Base-by-base conservation (phyloP, 179 eudicot genomes). In the Spinacia oleracea region DNA sequence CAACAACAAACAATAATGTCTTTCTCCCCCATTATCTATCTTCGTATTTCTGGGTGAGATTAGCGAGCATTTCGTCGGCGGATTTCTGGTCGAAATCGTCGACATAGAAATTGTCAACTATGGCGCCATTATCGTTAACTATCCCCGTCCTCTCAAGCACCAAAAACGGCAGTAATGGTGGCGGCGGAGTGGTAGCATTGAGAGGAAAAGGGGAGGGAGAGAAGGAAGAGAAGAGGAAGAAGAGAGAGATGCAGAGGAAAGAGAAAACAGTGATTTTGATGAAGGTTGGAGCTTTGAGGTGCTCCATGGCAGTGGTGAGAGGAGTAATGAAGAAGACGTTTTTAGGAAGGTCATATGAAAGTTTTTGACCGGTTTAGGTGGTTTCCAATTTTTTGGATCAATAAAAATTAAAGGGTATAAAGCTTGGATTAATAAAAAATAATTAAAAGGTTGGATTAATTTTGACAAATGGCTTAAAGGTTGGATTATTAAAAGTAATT, bases 91-190 rank as follows among this genome's bases (percentile, higher is more conserved):
- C 94, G 64, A 78, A 81, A 42, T 89, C 90, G n/a, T 97, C 96
- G 20, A 94, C 83, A 81, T 90, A 90, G 45, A 94, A 92, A 65
- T 91, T 82, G 11, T 89, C 91, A 78, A 80, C 81, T 97, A 91
- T 93, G 29, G 79, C 83, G 10, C 98, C 97, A 48, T 88, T 90
- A 85, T 91, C 97, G 76, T 91, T 91, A 80, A 93, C 85, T 32
- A 94, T 78, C 20, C 98, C 94, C 29, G 82, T 87, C 68, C 91
- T 75, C 83, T 88, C 85, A 38, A 89, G 82, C 23, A 60, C 80
- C 60, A 77, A 67, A 4, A 63, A 32, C 32, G 68, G 68, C 31
- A 40, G 68, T 16, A 40, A 10, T 42, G 55, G 55, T 2, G 76
- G 58, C 6, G 66, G 51, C 18, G 79, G 72, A 1, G 78, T 6